These are phyloP conservation scores for Saitozyma sp. DNA, from an alignment of 768 basidiomycete species.

Conservation along the genomic window DNA sequence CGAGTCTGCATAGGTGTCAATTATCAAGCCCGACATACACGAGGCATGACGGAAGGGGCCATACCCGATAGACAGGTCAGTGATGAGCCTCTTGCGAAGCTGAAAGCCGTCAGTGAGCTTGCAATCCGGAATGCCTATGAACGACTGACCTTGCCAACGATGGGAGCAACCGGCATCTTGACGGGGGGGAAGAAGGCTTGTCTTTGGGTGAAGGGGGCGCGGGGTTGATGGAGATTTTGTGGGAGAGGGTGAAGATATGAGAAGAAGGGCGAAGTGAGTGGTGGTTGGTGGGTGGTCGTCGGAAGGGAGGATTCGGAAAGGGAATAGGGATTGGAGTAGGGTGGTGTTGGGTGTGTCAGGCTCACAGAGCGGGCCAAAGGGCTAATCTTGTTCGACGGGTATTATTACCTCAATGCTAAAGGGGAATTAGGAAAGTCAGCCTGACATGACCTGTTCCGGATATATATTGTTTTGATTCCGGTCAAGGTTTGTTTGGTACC, in stretches of 20 bases:
- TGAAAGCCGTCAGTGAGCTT: conserved; percentile 10
- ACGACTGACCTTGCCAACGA: conserved; percentile 68
- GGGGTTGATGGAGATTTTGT: not conserved
- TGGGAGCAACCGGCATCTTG: conserved; percentile 80
- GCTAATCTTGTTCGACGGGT: no score
- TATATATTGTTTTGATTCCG: no score
- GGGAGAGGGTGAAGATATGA: no score
- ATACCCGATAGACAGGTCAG: conserved; percentile 68
- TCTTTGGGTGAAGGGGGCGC: not conserved
- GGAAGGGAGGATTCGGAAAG: not conserved
- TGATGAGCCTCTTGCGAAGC: conserved; percentile 88
- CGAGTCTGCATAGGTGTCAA: conserved; percentile 55
- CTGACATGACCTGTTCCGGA: no score
- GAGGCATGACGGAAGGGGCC: not conserved
- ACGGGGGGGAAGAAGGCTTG: not conserved
- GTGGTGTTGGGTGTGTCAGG: not conserved
- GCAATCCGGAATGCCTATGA: not conserved
- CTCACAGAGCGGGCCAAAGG: not conserved
- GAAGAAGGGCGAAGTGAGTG: no score
- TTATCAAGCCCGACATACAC: not conserved
- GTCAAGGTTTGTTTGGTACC: no score
- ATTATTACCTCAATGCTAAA: no score
- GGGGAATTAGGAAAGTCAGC: not conserved
- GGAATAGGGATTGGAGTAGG: not conserved
- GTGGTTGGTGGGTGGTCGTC: conserved; percentile 1